phyloP scores from a whole-genome alignment of 768 basidiomycete species.

The Leucosporidium creatinivorum region DNA sequence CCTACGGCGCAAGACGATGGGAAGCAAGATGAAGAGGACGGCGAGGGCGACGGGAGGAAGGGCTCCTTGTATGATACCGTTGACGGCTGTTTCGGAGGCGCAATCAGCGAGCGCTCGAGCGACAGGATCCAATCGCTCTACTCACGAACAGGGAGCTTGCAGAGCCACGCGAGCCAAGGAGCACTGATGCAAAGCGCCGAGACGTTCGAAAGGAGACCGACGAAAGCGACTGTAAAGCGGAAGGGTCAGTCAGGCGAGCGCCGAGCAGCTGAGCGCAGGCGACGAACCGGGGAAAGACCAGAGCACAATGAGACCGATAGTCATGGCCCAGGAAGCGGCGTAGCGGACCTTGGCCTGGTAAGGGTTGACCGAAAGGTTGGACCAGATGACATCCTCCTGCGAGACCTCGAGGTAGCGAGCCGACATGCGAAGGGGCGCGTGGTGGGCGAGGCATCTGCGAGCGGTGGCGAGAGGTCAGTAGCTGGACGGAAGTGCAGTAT shows the following conservation, averaged over 20 bases:
- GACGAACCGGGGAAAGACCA: constrained; percentile 75
- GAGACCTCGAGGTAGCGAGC: constrained; percentile 70
- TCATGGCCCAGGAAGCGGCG: constrained; percentile 63
- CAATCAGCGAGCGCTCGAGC: neutral
- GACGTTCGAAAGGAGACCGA: constrained; percentile 80
- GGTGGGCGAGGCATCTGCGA: constrained; percentile 27
- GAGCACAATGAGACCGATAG: constrained; percentile 69
- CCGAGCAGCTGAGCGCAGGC: no score
- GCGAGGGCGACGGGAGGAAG: constrained; percentile 80
- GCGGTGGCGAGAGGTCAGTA: constrained; percentile 7
- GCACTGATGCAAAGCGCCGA: constrained; percentile 57
- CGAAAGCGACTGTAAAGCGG: constrained; percentile 56
- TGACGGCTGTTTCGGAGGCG: constrained; percentile 43
- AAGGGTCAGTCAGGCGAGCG: no score
- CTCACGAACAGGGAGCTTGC: constrained; percentile 51
- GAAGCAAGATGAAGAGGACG: constrained; percentile 81
- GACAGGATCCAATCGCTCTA: neutral
- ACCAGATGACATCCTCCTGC: constrained; percentile 86
- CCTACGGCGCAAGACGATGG: constrained; percentile 66
- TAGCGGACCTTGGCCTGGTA: constrained; percentile 69
- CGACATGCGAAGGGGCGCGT: constrained; percentile 52
- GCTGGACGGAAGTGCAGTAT: constrained; percentile 67
- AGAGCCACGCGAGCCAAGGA: constrained; percentile 77
- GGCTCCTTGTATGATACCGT: constrained; percentile 83
- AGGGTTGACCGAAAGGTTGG: constrained; percentile 77